phyloP scores from a whole-genome alignment of 2,329 filamentous ascomycete genomes.

The Paramyrothecium sp. region DNA sequence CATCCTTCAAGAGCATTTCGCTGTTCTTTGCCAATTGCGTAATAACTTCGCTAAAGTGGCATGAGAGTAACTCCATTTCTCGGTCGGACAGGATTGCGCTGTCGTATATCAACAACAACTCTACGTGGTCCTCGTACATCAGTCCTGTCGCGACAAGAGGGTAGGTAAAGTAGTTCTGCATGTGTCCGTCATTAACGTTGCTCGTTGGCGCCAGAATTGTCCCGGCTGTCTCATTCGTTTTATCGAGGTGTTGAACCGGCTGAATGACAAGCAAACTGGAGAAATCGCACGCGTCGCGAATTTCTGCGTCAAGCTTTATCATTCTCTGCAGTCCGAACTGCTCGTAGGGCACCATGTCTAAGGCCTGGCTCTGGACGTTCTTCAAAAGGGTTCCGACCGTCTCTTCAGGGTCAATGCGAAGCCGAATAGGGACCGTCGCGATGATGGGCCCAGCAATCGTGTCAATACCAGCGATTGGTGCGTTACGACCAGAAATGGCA shows the following conservation, averaged over 20 bases:
- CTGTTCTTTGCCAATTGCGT: background rate
- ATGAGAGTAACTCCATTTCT: background rate
- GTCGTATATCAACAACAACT: background rate
- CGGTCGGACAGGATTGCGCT: background rate
- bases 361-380: background rate
- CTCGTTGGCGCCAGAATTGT: background rate
- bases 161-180: background rate
- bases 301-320: constrained; percentile 48
- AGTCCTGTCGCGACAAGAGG: background rate
- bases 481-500: constrained; percentile 24
- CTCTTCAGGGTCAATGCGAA: background rate
- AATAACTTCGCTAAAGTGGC: background rate
- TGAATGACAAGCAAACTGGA: constrained; percentile 25
- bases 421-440: constrained; percentile 24
- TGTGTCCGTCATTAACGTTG: background rate
- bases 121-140: background rate
- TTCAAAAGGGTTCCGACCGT: background rate
- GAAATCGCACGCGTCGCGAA: constrained; percentile 49
- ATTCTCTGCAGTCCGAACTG: constrained; percentile 58
- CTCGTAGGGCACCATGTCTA: constrained; percentile 30
- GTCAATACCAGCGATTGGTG: constrained; percentile 20
- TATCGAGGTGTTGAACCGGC: background rate
- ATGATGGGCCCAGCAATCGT: constrained; percentile 26
- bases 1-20: background rate
- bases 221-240: background rate